phyloP scores from a whole-genome alignment of 139 green algal species.

The Asterochloris erici region DNA sequence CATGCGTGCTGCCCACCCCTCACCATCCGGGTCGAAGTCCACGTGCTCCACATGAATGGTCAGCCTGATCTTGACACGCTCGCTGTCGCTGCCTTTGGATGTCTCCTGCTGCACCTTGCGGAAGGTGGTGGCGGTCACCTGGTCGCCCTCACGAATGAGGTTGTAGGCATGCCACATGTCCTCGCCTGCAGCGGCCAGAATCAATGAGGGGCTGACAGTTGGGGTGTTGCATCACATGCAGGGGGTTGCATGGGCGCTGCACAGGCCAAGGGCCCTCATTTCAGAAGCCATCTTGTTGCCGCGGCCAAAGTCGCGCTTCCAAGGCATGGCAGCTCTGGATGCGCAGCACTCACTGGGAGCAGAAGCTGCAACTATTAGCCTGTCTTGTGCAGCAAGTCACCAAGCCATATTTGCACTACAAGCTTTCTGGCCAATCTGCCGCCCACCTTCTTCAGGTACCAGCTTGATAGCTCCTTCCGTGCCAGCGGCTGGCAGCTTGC shows the following conservation, averaged over 20 bases:
- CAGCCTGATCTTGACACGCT: constrained; percentile 82
- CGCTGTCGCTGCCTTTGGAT: constrained; percentile 43
- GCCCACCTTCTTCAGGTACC: constrained; percentile 73
- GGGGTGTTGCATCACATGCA: not conserved
- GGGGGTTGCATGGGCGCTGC: not conserved
- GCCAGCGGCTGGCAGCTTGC: constrained; percentile 45
- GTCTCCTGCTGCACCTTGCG: constrained; percentile 46
- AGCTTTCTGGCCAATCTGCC: not conserved
- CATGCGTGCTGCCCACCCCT: not conserved
- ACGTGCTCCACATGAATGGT: constrained; percentile 70
- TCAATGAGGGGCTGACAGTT: not conserved
- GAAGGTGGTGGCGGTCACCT: constrained; percentile 49
- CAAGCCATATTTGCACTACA: not conserved
- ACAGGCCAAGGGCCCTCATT: too few relatives aligned
- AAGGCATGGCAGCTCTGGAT: too few relatives aligned
- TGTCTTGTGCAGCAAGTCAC: not conserved
- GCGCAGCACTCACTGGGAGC: too few relatives aligned
- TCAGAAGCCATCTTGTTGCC: too few relatives aligned
- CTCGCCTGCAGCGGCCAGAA: constrained; percentile 55
- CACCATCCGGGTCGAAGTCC: constrained; percentile 86
- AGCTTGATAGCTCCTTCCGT: constrained; percentile 69
- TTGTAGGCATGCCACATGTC: constrained; percentile 96
- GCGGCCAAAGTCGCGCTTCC: too few relatives aligned
- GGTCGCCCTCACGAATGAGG: constrained; percentile 73
- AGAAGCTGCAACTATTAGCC: too few relatives aligned